Evolutionary conservation across 345 rosid species (phyloP).

Genomic region (Salix exigua): DNA sequence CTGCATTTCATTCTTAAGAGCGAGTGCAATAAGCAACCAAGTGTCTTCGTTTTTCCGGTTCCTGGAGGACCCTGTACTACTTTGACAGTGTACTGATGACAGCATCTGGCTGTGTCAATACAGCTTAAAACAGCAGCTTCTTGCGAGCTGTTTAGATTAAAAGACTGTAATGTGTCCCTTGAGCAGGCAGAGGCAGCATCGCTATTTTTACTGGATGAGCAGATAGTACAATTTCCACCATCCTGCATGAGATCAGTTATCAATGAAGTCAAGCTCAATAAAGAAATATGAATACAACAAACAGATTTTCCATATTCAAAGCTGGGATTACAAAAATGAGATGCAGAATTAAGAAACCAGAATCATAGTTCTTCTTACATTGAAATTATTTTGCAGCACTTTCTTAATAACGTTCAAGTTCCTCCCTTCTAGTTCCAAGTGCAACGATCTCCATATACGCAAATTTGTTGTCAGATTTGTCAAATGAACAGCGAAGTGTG

Average conservation of each 20-base stretch:
- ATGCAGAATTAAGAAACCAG: neutral
- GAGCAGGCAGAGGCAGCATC: neutral
- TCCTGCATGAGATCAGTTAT: neutral
- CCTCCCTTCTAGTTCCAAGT: constrained; percentile 12
- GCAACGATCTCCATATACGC: constrained; percentile 43
- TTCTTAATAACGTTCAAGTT: constrained; percentile 30
- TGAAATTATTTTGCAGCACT: constrained; percentile 25
- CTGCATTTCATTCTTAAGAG: constrained; percentile 10
- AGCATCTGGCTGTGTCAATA: neutral
- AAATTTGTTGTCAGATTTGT: constrained; percentile 40
- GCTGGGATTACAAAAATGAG: neutral
- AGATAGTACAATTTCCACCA: neutral
- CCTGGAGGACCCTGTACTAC: constrained; percentile 19
- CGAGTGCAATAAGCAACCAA: neutral
- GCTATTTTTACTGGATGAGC: neutral
- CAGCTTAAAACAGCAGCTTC: neutral
- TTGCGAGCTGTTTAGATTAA: neutral
- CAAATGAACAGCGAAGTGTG: constrained; percentile 30
- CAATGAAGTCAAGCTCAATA: neutral
- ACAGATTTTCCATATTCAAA: too few species aligned
- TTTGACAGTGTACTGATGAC: constrained; percentile 6
- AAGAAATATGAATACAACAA: neutral
- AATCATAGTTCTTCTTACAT: constrained; percentile 13
- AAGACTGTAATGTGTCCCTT: neutral
- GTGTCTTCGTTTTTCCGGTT: constrained; percentile 22